Evolutionary conservation across 1,284 basidiomycete species (phyloP), one percentile per base, ranked within the genome.

Genomic region (Apiotrichum mycotoxinovorans): DNA sequence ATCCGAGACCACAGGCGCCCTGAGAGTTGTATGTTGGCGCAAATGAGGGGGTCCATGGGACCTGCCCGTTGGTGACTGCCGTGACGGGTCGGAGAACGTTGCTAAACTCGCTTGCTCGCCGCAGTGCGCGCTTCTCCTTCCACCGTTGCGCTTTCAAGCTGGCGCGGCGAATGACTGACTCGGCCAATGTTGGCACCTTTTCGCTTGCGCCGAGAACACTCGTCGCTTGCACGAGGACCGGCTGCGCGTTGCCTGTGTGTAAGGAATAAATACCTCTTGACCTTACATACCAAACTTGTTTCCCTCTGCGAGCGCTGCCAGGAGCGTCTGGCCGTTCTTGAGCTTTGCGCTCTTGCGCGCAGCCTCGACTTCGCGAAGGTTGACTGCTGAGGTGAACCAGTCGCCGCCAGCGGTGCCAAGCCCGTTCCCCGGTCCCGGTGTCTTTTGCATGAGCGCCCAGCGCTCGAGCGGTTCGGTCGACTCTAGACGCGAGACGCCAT

Each of bases 391-490:
- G 2, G 72, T 71, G 51, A 71, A 75, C 72, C 72, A 75, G 41
- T 75, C 73, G 18, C 68, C 68, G 25, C 54, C 56, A 2, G 59
- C 50, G 1, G 51, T 47, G 4, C 59, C 52, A 14, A 60, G 48
- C 1, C 61, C 52, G 45, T 55, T 34, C 8, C 60, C 48, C 17
- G 60, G 53, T 2, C 60, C 48, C 17, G 60, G 53, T 2, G 66
- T 66, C 51, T 69, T 71, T 47, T 74, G 72, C 62, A 72, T 62
- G 50, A 75, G 57, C 2, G 66, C 71, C 73, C 73, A 75, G 46
- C 68, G 60, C 53, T 73, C 68, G 20, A 23, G n/a, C 20, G n/a
- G 42, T 8, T 48, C 25, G 18, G 47, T 10, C 18, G 11, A 33
- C n/a, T 52, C 50, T 20, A 51, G 38, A 25, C 33, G 51, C 1